phyloP scores from a whole-genome alignment of 2,329 filamentous ascomycete species.

The Talaromyces sp. region DNA sequence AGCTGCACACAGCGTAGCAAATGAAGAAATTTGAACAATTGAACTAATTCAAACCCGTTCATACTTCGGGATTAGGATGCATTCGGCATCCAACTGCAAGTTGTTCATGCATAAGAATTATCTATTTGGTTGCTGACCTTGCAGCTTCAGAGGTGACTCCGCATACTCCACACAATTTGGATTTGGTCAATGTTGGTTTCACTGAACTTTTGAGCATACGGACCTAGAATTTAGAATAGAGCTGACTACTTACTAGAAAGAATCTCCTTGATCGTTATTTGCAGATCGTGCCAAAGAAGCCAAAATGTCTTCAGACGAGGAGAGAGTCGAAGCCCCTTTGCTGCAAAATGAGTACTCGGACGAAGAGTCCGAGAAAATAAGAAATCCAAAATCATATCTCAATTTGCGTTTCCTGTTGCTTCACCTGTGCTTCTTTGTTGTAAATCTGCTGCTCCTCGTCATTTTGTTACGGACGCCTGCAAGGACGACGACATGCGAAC shows the following conservation, averaged over 20 bases:
- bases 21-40: too few relatives aligned
- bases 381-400: not conserved
- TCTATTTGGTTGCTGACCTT: not conserved
- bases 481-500: not conserved
- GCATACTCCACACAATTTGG: not conserved
- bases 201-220: not conserved
- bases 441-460: not conserved
- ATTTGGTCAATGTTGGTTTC: not conserved
- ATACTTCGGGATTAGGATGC: not conserved
- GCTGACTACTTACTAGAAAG: not conserved
- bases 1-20: too few relatives aligned
- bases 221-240: not conserved
- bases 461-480: not conserved
- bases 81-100: too few relatives aligned
- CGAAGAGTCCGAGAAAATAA: not conserved
- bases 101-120: not conserved
- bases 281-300: not conserved
- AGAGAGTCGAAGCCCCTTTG: not conserved
- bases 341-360: not conserved
- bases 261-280: not conserved
- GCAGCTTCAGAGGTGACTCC: not conserved
- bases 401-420: not conserved
- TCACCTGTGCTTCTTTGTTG: not conserved
- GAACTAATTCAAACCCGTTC: not conserved
- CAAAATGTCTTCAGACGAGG: not conserved